These are phyloP conservation scores for Rhododendron simsii DNA, from an alignment of 148 eudicot species.

Conservation along the genomic window DNA sequence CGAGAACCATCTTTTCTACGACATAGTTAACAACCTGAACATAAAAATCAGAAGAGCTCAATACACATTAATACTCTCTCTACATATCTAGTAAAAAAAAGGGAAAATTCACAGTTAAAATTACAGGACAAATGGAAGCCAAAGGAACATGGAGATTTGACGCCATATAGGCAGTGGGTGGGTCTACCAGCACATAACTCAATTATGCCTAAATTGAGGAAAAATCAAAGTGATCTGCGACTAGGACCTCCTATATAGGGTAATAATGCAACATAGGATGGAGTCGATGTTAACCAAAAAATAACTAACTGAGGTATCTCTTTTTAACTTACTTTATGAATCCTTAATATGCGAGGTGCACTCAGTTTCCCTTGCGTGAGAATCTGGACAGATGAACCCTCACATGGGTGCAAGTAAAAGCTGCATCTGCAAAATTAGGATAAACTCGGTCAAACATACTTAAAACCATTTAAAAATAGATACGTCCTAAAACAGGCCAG, in stretches of 20 bases:
- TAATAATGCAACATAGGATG: background rate
- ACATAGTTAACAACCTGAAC: constrained; percentile 84
- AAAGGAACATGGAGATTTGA: background rate
- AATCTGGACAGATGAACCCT: constrained; percentile 83
- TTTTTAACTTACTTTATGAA: constrained; percentile 65
- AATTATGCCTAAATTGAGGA: background rate
- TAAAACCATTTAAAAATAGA: background rate
- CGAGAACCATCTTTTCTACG: constrained; percentile 82
- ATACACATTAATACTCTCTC: background rate
- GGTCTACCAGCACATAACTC: background rate
- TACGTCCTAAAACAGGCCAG: background rate
- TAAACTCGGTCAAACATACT: background rate
- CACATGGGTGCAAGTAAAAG: constrained; percentile 85
- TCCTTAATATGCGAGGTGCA: constrained; percentile 97
- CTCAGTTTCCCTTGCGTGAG: constrained; percentile 94
- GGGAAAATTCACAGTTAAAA: background rate
- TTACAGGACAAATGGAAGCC: background rate
- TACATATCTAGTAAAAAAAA: background rate
- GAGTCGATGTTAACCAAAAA: background rate
- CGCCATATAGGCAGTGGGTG: background rate
- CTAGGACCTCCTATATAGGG: background rate
- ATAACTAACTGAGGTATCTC: background rate
- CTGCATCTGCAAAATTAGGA: constrained; percentile 65
- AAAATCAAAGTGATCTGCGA: background rate
- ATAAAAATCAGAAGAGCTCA: constrained; percentile 7